These are phyloP conservation scores for Alternaria angustiovoidea DNA, from an alignment of 2,329 filamentous ascomycete species.

Conservation along the genomic window DNA sequence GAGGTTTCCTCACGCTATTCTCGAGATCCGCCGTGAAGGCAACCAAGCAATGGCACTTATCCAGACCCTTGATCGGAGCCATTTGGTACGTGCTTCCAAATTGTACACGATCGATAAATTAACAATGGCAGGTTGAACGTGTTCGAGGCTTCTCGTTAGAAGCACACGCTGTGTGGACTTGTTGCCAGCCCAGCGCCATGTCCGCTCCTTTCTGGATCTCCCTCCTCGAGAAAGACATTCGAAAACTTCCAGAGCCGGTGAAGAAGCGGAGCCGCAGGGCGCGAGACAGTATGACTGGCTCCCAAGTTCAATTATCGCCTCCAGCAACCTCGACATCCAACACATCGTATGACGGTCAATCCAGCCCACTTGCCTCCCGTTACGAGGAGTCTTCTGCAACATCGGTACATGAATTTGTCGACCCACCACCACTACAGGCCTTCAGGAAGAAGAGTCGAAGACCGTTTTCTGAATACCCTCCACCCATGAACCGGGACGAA, in stretches of 20 bases:
- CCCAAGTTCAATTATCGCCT: conserved; percentile 36
- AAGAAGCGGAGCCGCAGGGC: conserved; percentile 39
- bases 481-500: conserved; percentile 29
- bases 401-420: conserved; percentile 46
- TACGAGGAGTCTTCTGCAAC: conserved; percentile 47
- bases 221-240: conserved; percentile 59
- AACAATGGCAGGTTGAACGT: conserved; percentile 54
- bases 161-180: conserved; percentile 61
- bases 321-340: conserved; percentile 49
- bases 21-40: conserved; percentile 61
- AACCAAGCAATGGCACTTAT: conserved; percentile 50
- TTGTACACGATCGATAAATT: conserved; percentile 19
- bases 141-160: conserved; percentile 64
- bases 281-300: conserved; percentile 33
- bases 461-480: conserved; percentile 37
- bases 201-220: conserved; percentile 59
- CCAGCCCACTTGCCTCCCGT: conserved; percentile 39
- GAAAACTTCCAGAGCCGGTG: conserved; percentile 58
- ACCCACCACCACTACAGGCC: conserved; percentile 51
- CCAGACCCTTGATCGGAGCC: conserved; percentile 55
- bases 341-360: conserved; percentile 49
- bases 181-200: conserved; percentile 55
- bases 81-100: conserved; percentile 51
- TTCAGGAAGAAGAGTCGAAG: conserved; percentile 55
- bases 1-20: conserved; percentile 60